Percentiles rank a stretch among this genome's conserved stretches.
These are phyloP conservation scores for Hyaloscypha finlandica DNA, from an alignment of 495 filamentous ascomycete genomes.

Conservation along the genomic window DNA sequence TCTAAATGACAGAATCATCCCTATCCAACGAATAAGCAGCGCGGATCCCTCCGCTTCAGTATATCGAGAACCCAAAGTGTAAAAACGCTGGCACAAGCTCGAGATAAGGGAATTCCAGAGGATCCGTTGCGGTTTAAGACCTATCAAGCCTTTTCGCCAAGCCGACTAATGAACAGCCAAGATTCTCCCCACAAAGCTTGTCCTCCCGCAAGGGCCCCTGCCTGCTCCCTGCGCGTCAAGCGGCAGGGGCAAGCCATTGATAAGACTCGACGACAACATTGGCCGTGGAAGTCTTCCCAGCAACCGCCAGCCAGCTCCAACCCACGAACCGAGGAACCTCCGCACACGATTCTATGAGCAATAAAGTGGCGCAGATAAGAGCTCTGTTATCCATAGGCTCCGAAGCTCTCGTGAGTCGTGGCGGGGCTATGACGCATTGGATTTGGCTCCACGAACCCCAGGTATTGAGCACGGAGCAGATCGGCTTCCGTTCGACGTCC, in stretches of 20 bases:
- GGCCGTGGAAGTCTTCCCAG: not conserved
- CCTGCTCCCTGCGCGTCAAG: not conserved
- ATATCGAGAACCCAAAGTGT: not conserved
- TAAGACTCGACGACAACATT: constrained; percentile 10
- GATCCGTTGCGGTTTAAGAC: not conserved
- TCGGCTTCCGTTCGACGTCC: not conserved
- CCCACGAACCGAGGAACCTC: not conserved
- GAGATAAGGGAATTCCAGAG: constrained; percentile 10
- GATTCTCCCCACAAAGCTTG: constrained; percentile 15
- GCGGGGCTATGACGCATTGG: not conserved
- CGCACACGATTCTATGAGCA: not conserved
- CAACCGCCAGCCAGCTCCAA: not conserved
- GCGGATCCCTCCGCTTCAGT: not conserved
- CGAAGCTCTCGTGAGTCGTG: not conserved
- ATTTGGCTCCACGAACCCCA: not conserved
- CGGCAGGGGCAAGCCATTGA: constrained; percentile 13
- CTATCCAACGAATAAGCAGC: not conserved
- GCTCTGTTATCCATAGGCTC: not conserved
- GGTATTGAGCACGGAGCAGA: not conserved
- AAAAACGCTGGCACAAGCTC: not conserved
- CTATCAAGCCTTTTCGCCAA: constrained; percentile 3
- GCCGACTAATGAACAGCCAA: not conserved
- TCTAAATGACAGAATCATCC: not conserved
- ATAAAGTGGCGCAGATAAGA: not conserved
- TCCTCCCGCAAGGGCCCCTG: not conserved